Evolutionary conservation across 148 eudicot genomes (phyloP), one percentile per base, ranked within the genome.

Genomic region (Talinum fruticosum): DNA sequence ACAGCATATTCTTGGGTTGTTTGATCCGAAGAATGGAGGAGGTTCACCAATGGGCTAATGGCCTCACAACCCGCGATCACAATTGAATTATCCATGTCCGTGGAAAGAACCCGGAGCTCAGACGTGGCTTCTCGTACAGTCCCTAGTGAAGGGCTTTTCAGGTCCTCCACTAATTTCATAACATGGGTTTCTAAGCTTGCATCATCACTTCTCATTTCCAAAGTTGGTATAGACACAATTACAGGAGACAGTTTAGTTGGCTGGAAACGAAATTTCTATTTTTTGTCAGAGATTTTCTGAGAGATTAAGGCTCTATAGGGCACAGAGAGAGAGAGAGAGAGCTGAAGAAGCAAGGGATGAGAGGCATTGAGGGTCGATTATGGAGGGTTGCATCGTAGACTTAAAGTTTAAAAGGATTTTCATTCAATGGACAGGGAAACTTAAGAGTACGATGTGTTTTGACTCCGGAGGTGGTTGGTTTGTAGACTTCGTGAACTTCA

Each of bases 1-100:
- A 92, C 97, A 0, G 96, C 91, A 69, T 95, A 73, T 85, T 95
- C 96, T 59, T 95, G 97, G 66, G 79, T 84, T 64, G 53, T 83
- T 4, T 45, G 7, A 78, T 95, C 99, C 3, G 85, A 28, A 49
- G 93, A 92, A 26, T 49, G 72, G 32, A 95, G 97, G 68, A 95
- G 87, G 62, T 75, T 28, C 45, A 95, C 88, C 82, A 95, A 85
- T 38, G 89, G 81, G 72, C 49, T 44, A 29, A 92, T 88, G 33
- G 89, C 96, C 16, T 90, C 96, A 73, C 87, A 85, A 76, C 84
- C 85, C 0, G 93, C 91, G 24, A 95, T 88, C 24, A 92, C 79
- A 24, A 91, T 87, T 38, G 89, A 83, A 64, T 95, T 95, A 67
- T 90, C 97, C 85, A 85, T 84, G 45, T 87, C 89, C 86, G 83